Percentiles rank a stretch among this genome's conserved stretches.
Conservation (phyloP, 192 early-diverging fungal genomes). For the Blastocladiella britannica region DNA sequence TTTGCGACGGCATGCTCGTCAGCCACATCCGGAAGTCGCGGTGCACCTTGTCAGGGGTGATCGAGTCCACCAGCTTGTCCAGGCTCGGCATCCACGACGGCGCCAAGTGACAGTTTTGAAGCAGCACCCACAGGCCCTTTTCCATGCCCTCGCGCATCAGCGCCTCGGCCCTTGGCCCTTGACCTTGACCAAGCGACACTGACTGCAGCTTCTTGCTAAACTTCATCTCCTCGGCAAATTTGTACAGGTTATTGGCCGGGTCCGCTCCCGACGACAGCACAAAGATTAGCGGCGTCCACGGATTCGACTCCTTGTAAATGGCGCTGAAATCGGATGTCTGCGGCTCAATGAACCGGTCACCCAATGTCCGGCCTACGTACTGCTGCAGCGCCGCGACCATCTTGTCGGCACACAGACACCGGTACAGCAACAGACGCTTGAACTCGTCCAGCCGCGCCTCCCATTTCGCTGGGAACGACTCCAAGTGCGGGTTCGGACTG, state of each 20-base stretch:
- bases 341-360: constrained; percentile 31
- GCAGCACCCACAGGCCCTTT: constrained; percentile 80
- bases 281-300: constrained; percentile 64
- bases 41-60: constrained; percentile 34
- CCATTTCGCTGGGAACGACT: constrained; percentile 11
- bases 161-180: constrained; percentile 52
- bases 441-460: constrained; percentile 5
- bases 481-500: constrained; percentile 6
- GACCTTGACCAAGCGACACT: constrained; percentile 93
- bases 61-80: constrained; percentile 69
- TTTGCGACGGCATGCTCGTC: constrained; percentile 90
- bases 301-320: constrained; percentile 46
- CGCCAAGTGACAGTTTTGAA: constrained; percentile 96
- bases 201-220: constrained; percentile 57
- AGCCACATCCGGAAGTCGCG: constrained; percentile 80
- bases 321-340: constrained; percentile 16
- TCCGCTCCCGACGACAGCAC: constrained; percentile 88
- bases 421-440: neutral
- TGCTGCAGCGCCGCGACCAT: constrained; percentile 71
- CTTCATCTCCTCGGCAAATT: constrained; percentile 47
- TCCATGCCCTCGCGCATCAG: constrained; percentile 65
- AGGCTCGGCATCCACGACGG: constrained; percentile 79
- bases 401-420: constrained; percentile 55
- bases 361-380: constrained; percentile 44
- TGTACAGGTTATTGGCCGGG: constrained; percentile 80